A percentile compares a stretch with the other conserved stretches of the same genome.
phyloP scores from a whole-genome alignment of 2,329 filamentous ascomycete genomes.

The Talaromyces marneffei region DNA sequence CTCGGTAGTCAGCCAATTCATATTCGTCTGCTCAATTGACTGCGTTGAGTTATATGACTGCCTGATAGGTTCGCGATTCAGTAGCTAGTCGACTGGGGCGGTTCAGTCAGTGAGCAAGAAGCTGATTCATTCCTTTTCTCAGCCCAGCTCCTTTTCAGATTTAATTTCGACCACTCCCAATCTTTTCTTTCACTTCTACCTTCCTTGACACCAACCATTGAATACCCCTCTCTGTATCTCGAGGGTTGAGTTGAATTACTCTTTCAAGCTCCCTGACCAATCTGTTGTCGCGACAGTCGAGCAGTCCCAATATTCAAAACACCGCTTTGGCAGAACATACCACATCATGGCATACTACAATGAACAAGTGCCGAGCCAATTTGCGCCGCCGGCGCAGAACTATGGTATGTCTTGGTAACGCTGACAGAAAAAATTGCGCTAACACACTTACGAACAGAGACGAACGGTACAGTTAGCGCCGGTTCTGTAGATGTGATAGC shows the following conservation, averaged over 20 bases:
- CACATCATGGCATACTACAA: neutral
- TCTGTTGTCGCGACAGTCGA: neutral
- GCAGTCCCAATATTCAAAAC: neutral
- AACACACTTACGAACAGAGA: neutral
- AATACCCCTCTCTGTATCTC: neutral
- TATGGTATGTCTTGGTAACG: neutral
- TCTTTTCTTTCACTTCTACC: neutral
- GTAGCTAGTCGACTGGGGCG: neutral
- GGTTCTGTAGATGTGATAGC: slow-evolving; percentile 38
- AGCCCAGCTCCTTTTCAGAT: neutral
- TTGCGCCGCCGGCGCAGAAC: neutral
- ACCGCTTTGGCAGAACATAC: neutral
- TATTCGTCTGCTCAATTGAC: neutral
- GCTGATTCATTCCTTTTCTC: neutral
- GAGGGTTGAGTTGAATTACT: neutral
- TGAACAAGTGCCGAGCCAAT: neutral
- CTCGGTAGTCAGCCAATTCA: neutral
- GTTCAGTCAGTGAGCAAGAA: neutral
- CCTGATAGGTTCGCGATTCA: neutral
- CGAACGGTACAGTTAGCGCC: slow-evolving; percentile 3
- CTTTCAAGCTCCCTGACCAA: neutral
- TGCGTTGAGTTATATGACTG: neutral
- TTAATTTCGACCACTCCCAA: neutral
- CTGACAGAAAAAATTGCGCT: neutral
- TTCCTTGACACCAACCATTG: neutral